Evolutionary conservation across 202 grass and related monocot genomes (phyloP).

Genomic region (Eragrostis tef): DNA sequence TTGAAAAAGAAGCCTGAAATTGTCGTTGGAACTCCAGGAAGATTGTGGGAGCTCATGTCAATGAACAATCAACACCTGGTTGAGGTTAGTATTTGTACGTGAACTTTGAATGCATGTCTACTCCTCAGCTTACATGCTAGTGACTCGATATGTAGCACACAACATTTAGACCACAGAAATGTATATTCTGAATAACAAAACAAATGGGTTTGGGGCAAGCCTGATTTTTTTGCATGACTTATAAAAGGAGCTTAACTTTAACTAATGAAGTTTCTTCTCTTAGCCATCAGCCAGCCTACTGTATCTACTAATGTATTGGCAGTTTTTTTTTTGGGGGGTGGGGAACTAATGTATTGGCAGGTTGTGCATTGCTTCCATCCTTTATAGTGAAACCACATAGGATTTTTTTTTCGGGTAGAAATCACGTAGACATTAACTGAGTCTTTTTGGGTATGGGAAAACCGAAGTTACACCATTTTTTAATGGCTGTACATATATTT

Average conservation of each 20-base stretch:
- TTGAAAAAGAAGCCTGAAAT: slow-evolving; percentile 83
- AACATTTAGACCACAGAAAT: slow-evolving; percentile 1
- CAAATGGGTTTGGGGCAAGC: background rate
- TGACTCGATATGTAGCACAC: slow-evolving; percentile 5
- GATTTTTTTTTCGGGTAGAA: background rate
- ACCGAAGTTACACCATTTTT: background rate
- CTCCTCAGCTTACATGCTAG: slow-evolving; percentile 32
- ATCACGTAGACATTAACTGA: background rate
- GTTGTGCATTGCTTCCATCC: slow-evolving; percentile 1
- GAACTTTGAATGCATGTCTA: background rate
- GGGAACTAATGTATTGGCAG: background rate
- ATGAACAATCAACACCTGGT: slow-evolving; percentile 75
- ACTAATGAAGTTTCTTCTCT: background rate
- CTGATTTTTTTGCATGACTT: background rate
- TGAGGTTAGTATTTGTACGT: slow-evolving; percentile 63
- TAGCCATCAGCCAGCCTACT: background rate
- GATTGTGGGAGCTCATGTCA: slow-evolving; percentile 98
- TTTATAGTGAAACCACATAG: background rate
- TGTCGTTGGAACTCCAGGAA: slow-evolving; percentile 96
- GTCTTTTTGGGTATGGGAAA: background rate
- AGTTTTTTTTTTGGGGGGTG: too few species aligned
- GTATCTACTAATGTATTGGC: background rate
- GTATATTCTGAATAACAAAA: background rate
- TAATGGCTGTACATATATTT: background rate
- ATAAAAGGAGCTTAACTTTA: background rate